Evolutionary conservation across 768 basidiomycete species (phyloP), one percentile per base, ranked within the genome.

Genomic region (Naganishia randhawae): DNA sequence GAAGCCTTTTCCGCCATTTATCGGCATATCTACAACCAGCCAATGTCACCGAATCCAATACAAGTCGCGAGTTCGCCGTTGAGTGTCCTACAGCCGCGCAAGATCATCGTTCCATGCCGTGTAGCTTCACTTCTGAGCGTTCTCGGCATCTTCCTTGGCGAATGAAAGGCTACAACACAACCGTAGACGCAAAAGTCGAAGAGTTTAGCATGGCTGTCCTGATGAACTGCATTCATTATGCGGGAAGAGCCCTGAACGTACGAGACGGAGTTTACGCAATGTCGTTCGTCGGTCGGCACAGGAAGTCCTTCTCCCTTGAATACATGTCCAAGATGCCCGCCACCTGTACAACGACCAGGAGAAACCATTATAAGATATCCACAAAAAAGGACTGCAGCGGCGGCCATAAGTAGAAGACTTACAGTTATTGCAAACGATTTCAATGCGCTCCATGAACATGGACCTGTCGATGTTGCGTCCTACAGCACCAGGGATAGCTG

Each of bases 261-360:
- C 53, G 66, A 67, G 41, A 67, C 53, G 16, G 66, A 67, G 41
- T 67, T 67, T 27, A 67, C 66, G 45, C 66, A 91, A 76, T 92
- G 90, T 39, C 90, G 86, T 76, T 92, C 90, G 74, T 92, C 86
- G 61, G 86, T 90, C 89, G 57, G 53, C 39, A 69, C 39, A 10
- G 68, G 50, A 14, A 62, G 63, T 52, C 64, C 63, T 62, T 63
- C 63, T 13, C 64, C 63, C 66, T 61, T 90, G 85, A 97, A 97
- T 45, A 97, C 90, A 76, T 97, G 93, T 4, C 94, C 94, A 6
- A 97, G 84, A 78, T 97, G 94, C 0, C 93, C 92, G 10, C 91
- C 92, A 52, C 75, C 73, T 63, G n/a, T 19, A 62, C 42, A 16
- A 51, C 52, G 45, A 37, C 10, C 32, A 2, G 22, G 45, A 19